Conservation (phyloP, 2,329 filamentous ascomycete species). For the Venturia effusa region DNA sequence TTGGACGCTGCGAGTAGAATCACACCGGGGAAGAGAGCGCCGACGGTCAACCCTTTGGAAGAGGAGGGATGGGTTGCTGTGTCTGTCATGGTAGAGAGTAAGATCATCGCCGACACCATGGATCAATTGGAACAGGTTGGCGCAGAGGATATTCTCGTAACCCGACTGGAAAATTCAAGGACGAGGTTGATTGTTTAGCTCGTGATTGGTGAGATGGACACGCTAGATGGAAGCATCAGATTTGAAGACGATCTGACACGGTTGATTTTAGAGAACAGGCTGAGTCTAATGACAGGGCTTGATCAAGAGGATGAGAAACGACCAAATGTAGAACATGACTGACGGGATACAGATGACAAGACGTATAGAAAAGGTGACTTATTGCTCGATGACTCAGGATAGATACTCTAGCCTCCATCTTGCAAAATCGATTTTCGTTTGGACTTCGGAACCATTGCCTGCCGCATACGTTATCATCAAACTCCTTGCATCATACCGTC, state of each 20-base stretch:
- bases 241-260: not conserved
- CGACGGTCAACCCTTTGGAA: conserved; percentile 82
- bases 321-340: not conserved
- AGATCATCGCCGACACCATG: conserved; percentile 76
- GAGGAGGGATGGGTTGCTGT: conserved; percentile 91
- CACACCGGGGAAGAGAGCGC: conserved; percentile 87
- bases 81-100: conserved; percentile 84
- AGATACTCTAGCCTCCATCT: not conserved
- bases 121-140: conserved; percentile 67
- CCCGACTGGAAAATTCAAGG: conserved; percentile 74
- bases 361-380: not conserved
- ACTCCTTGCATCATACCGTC: no score
- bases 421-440: no score
- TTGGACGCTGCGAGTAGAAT: conserved; percentile 61
- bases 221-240: not conserved
- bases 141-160: conserved; percentile 74
- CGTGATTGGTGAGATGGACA: not conserved
- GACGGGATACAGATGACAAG: not conserved
- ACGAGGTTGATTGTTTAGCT: conserved; percentile 20
- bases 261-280: not conserved
- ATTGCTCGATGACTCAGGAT: no score
- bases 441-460: no score
- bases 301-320: not conserved
- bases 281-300: not conserved
- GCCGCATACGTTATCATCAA: no score